phyloP scores from a whole-genome alignment of 108 stramenopile genomes.

The Nitzschia palea region DNA sequence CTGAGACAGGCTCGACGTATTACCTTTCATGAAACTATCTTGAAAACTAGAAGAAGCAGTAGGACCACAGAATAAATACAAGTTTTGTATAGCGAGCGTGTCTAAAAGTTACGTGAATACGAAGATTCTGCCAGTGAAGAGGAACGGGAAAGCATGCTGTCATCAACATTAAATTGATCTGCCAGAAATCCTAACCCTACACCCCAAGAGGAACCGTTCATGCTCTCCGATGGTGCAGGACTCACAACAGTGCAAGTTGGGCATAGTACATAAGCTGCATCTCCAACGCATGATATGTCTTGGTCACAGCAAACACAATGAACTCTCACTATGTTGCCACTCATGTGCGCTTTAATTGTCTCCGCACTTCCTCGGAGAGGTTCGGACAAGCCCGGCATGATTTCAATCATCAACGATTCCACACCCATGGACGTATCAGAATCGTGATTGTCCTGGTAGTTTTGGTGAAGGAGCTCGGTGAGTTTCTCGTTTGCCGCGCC shows the following conservation, averaged over 20 bases:
- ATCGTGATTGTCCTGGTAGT: not conserved
- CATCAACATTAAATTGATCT: not conserved
- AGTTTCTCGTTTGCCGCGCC: not conserved
- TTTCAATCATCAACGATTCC: conserved; percentile 23
- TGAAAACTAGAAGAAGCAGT: not conserved
- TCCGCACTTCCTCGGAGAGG: conserved; percentile 31
- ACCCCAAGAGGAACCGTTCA: conserved; percentile 1
- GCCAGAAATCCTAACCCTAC: conserved; percentile 25
- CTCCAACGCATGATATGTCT: conserved; percentile 23
- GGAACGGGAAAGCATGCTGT: no score
- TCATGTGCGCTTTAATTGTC: conserved; percentile 18
- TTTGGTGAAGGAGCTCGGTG: not conserved
- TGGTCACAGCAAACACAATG: conserved; percentile 28
- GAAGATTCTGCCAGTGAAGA: no score
- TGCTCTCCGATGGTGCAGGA: conserved; percentile 2
- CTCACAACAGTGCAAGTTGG: conserved; percentile 35
- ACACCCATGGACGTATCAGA: not conserved
- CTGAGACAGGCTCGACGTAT: conserved; percentile 56
- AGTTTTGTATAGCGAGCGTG: no score
- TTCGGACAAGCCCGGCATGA: conserved; percentile 29
- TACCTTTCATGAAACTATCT: conserved; percentile 40
- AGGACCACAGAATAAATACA: not conserved
- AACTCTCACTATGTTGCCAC: not conserved
- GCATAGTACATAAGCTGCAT: conserved; percentile 43
- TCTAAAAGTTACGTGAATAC: no score